These are phyloP conservation scores for Actinomortierella wolfii DNA, from an alignment of 371 early-diverging fungal genomes.

Conservation along the genomic window DNA sequence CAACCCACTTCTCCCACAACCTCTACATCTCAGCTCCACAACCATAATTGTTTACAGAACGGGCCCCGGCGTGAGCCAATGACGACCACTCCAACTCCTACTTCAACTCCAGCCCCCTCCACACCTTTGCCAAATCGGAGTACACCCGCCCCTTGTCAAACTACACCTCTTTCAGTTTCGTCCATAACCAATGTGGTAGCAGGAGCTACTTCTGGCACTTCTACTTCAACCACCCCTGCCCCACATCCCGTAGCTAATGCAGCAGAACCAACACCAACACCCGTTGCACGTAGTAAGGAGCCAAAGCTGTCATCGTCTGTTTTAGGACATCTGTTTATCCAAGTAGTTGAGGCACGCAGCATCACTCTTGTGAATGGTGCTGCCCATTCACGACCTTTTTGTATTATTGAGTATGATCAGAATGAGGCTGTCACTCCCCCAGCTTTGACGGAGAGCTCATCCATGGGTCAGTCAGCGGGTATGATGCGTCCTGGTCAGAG, in stretches of 20 bases:
- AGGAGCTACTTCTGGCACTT: background rate
- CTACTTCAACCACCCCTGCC: background rate
- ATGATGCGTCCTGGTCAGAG: conserved; percentile 4
- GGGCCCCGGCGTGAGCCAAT: too few species aligned
- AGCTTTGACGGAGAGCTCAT: conserved; percentile 18
- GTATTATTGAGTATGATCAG: conserved; percentile 55
- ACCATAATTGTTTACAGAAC: too few species aligned
- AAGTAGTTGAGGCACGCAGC: conserved; percentile 55
- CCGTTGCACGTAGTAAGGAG: background rate
- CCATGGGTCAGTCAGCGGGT: conserved; percentile 29
- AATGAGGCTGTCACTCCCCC: conserved; percentile 51
- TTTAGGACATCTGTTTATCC: conserved; percentile 30
- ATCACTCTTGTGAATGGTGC: conserved; percentile 48
- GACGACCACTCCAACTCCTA: too few species aligned
- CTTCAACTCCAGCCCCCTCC: too few species aligned
- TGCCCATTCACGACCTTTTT: conserved; percentile 51
- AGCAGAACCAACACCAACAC: background rate
- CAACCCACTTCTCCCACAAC: too few species aligned
- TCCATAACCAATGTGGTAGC: background rate
- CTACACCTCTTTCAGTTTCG: too few species aligned
- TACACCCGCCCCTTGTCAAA: too few species aligned
- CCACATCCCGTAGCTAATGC: background rate
- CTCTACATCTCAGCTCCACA: too few species aligned
- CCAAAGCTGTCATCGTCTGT: conserved; percentile 14
- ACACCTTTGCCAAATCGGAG: too few species aligned